Conservation (phyloP, 345 rosid species). For the Salix koriyanagi region DNA sequence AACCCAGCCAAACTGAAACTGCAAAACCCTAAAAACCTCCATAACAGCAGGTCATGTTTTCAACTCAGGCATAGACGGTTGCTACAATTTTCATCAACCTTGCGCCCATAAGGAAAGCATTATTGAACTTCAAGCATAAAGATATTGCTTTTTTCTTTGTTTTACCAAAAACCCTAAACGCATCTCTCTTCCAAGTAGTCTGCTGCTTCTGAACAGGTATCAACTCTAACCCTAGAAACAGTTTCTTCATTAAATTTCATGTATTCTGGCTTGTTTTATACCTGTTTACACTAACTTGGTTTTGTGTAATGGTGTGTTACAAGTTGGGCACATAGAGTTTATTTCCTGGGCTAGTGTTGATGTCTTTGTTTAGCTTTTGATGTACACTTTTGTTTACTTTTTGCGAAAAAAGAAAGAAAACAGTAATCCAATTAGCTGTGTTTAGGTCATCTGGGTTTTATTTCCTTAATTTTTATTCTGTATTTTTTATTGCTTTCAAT, state of each 20-base stretch:
- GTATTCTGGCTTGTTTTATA: not conserved
- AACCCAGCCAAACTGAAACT: not conserved
- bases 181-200: not conserved
- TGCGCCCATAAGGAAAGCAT: not conserved
- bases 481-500: not conserved
- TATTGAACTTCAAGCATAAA: not conserved
- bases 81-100: not conserved
- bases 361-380: not conserved
- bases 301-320: not conserved
- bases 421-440: not conserved
- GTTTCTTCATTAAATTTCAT: not conserved
- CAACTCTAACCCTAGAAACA: not conserved
- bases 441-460: not conserved
- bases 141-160: not conserved
- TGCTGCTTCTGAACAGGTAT: not conserved
- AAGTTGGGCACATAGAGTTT: not conserved
- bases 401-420: not conserved
- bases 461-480: not conserved
- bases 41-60: not conserved
- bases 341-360: not conserved
- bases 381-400: not conserved
- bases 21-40: not conserved
- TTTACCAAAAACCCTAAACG: not conserved
- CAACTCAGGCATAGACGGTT: not conserved
- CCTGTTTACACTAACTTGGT: not conserved